These are phyloP conservation scores for Trichoderma asperellum DNA, from an alignment of 2,329 filamentous ascomycete species.

Conservation along the genomic window DNA sequence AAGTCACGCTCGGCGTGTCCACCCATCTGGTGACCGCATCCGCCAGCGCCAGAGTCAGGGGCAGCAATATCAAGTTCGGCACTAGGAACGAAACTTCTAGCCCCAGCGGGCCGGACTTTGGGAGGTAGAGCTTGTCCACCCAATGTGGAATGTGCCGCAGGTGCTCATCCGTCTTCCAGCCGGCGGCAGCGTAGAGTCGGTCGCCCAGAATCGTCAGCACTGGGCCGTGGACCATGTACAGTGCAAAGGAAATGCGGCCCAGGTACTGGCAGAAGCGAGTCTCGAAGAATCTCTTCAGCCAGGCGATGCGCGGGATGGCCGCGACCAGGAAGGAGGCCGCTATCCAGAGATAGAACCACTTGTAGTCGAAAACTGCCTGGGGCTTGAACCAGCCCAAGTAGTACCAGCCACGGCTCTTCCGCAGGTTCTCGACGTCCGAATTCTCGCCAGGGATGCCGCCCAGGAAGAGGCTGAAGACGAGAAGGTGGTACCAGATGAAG, in stretches of 20 bases:
- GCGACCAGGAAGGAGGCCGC: slow-evolving; percentile 61
- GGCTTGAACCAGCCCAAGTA: slow-evolving; percentile 65
- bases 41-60: slow-evolving; percentile 61
- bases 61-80: slow-evolving; percentile 63
- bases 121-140: slow-evolving; percentile 59
- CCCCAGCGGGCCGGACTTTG: slow-evolving; percentile 60
- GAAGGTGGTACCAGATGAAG: slow-evolving; percentile 56
- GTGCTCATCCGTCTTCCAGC: slow-evolving; percentile 57
- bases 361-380: slow-evolving; percentile 66
- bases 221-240: slow-evolving; percentile 69
- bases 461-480: slow-evolving; percentile 59
- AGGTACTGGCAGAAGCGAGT: slow-evolving; percentile 62
- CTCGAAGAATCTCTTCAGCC: slow-evolving; percentile 64
- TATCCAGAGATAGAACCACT: slow-evolving; percentile 70
- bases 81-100: slow-evolving; percentile 63
- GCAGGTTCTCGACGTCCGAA: slow-evolving; percentile 52
- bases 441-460: slow-evolving; percentile 63
- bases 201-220: slow-evolving; percentile 64
- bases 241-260: slow-evolving; percentile 63
- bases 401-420: slow-evolving; percentile 62
- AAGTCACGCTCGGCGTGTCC: slow-evolving; percentile 63
- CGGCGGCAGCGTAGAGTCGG: slow-evolving; percentile 64
- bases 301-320: slow-evolving; percentile 59
- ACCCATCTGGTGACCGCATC: slow-evolving; percentile 59
- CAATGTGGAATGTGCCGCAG: slow-evolving; percentile 57